phyloP scores from a whole-genome alignment of 257 asterid genomes.

The Solanum medicagineum region DNA sequence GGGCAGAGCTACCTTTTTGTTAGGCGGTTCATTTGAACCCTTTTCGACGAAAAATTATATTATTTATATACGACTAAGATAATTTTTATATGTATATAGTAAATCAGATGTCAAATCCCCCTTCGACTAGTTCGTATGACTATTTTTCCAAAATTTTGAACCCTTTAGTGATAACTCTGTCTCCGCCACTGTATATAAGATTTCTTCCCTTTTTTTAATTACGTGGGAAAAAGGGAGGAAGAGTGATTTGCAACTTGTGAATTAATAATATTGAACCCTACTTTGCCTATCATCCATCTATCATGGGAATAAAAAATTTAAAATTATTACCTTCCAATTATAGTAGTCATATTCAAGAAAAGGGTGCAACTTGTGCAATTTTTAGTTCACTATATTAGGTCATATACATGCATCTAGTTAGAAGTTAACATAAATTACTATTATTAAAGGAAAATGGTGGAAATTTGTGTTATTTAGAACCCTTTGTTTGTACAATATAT shows the following conservation, averaged over 20 bases:
- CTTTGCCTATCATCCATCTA: neutral
- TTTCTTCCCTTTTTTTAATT: neutral
- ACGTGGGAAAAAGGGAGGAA: neutral
- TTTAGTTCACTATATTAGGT: neutral
- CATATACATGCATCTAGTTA: neutral
- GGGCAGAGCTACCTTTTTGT: too few relatives aligned
- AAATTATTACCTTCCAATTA: neutral
- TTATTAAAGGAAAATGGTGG: neutral
- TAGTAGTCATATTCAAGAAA: neutral
- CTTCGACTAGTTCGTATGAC: too few relatives aligned
- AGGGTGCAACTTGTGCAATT: neutral
- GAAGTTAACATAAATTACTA: neutral
- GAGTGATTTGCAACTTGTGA: neutral
- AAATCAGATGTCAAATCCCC: too few relatives aligned
- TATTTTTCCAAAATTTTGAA: too few relatives aligned
- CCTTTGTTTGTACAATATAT: neutral
- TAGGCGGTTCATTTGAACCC: too few relatives aligned
- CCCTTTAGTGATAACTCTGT: accelerated
- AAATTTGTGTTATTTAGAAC: neutral
- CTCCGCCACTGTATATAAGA: neutral
- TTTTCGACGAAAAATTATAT: too few relatives aligned
- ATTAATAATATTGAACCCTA: neutral
- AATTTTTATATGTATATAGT: too few relatives aligned
- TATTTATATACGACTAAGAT: too few relatives aligned
- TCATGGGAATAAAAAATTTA: neutral